phyloP scores from a whole-genome alignment of 345 rosid species.

The Eucalyptus regnans region DNA sequence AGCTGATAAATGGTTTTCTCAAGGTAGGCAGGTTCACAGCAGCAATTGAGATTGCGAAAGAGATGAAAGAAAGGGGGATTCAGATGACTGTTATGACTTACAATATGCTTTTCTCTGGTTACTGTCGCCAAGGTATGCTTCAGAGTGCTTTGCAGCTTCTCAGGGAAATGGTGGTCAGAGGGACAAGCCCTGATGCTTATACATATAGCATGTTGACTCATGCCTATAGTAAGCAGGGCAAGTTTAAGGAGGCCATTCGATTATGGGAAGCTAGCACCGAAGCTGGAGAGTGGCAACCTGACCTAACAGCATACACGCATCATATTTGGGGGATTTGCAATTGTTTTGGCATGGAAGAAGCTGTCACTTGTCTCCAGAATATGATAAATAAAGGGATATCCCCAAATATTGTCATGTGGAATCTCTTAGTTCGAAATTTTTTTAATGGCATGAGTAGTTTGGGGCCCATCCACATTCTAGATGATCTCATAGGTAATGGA shows the following conservation, averaged over 20 bases:
- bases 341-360: conserved; percentile 35
- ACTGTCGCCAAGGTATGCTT: conserved; percentile 35
- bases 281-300: conserved; percentile 48
- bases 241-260: conserved; percentile 28
- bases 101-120: conserved; percentile 57
- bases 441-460: conserved; percentile 27
- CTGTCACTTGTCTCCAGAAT: conserved; percentile 26
- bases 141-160: conserved; percentile 38
- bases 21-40: conserved; percentile 28
- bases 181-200: conserved; percentile 41
- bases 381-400: conserved; percentile 33
- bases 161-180: conserved; percentile 52
- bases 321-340: conserved; percentile 59
- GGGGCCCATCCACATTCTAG: conserved; percentile 24
- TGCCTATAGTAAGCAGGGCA: conserved; percentile 46
- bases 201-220: conserved; percentile 44
- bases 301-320: conserved; percentile 48
- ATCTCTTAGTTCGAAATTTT: conserved; percentile 45
- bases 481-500: conserved; percentile 24
- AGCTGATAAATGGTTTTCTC: conserved; percentile 51
- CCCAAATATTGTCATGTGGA: conserved; percentile 63
- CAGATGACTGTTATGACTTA: conserved; percentile 42
- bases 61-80: conserved; percentile 32
- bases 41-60: conserved; percentile 31
- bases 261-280: conserved; percentile 22